These are phyloP conservation scores for Dictyophora rubrovolvata DNA, from an alignment of 768 basidiomycete genomes.

Conservation along the genomic window DNA sequence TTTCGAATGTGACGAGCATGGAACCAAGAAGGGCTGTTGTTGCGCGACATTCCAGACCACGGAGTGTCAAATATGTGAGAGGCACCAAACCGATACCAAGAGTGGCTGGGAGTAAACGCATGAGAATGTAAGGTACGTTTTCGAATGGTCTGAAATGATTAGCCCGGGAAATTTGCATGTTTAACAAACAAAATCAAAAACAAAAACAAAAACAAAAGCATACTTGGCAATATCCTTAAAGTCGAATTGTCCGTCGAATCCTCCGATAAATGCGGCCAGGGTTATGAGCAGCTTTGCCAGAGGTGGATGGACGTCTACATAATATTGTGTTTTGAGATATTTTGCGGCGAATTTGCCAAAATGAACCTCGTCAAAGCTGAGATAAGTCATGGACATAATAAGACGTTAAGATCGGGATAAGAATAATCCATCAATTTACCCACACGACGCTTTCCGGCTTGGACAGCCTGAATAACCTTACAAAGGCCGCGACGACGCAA, in stretches of 20 bases:
- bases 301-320: constrained; percentile 95
- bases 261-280: constrained; percentile 73
- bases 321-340: constrained; percentile 88
- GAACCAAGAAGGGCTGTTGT: constrained; percentile 87
- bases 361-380: constrained; percentile 95
- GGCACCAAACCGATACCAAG: constrained; percentile 88
- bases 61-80: constrained; percentile 85
- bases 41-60: constrained; percentile 83
- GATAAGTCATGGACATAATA: not conserved
- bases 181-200: not conserved
- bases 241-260: constrained; percentile 90
- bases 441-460: constrained; percentile 89
- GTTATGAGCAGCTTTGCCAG: constrained; percentile 94
- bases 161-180: constrained; percentile 4
- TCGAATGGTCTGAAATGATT: constrained; percentile 56
- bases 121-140: constrained; percentile 87
- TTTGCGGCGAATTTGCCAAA: constrained; percentile 95
- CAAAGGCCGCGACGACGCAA: constrained; percentile 59
- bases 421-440: constrained; percentile 23
- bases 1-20: constrained; percentile 92
- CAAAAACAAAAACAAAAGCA: constrained; percentile 15
- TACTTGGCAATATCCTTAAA: constrained; percentile 98
- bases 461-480: constrained; percentile 79
- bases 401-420: constrained; percentile 1
- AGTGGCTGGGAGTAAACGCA: constrained; percentile 90